phyloP scores from a whole-genome alignment of 2,329 filamentous ascomycete species.

The Colletotrichum sublineola region DNA sequence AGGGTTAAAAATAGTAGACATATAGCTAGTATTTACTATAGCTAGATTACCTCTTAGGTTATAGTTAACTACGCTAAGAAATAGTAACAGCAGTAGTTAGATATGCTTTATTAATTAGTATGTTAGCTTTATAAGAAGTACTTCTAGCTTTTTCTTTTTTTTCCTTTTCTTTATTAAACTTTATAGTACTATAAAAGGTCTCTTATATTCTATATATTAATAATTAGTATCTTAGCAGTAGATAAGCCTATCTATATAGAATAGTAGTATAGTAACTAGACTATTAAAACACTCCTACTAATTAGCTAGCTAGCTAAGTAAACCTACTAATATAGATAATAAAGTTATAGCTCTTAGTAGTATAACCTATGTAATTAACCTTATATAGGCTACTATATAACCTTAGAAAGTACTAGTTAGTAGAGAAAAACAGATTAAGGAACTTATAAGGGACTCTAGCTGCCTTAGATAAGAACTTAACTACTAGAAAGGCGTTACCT shows the following conservation, averaged over 20 bases:
- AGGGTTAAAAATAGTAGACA: not conserved
- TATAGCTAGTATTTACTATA: not conserved
- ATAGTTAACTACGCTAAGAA: too few species aligned
- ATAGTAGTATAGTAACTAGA: not conserved
- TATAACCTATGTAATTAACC: slow-evolving; percentile 4
- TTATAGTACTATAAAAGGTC: not conserved
- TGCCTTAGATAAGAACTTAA: slow-evolving; percentile 5
- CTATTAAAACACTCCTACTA: not conserved
- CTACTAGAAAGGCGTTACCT: not conserved
- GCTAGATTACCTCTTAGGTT: not conserved
- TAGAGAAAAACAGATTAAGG: slow-evolving; percentile 62
- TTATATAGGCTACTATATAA: slow-evolving; percentile 3
- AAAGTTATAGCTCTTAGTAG: not conserved
- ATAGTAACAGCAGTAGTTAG: not conserved
- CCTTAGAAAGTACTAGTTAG: slow-evolving; percentile 4
- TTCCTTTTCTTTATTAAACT: not conserved
- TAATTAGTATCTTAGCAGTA: not conserved
- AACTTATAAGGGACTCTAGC: slow-evolving; percentile 5
- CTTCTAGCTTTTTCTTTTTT: not conserved
- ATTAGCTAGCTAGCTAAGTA: not conserved
- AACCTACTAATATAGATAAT: slow-evolving; percentile 11
- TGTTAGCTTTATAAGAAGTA: too few species aligned
- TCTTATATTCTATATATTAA: not conserved
- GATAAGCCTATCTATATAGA: not conserved
- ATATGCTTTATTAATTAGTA: too few species aligned